Evolutionary conservation across 306 rosid species (phyloP).

Genomic region (Amphicarpaea edgeworthii): DNA sequence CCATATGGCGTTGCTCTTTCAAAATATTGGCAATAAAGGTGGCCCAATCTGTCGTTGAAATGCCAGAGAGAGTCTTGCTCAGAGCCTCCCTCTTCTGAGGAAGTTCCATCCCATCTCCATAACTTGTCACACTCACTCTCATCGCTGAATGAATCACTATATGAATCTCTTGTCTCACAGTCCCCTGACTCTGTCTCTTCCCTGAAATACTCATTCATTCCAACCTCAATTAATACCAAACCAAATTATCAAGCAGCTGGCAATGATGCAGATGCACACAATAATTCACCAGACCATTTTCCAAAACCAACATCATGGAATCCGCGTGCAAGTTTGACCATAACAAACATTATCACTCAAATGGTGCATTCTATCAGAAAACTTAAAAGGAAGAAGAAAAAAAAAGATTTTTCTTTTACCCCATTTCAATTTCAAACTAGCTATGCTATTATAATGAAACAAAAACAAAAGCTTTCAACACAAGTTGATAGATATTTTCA

Average conservation of each 20-base stretch:
- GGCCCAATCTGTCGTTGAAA: conserved; percentile 75
- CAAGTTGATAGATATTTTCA: background rate
- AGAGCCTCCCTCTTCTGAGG: conserved; percentile 87
- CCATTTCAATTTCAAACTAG: background rate
- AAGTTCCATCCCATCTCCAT: conserved; percentile 93
- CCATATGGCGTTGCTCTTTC: conserved; percentile 97
- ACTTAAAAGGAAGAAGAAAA: background rate
- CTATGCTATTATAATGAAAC: conserved; percentile 1
- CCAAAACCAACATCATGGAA: conserved; percentile 17
- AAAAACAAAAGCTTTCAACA: conserved; percentile 19
- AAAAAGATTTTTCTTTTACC: background rate
- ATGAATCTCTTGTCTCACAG: conserved; percentile 84
- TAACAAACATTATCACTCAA: conserved; percentile 32
- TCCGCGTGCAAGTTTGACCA: conserved; percentile 42
- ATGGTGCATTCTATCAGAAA: conserved; percentile 33
- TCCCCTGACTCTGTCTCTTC: conserved; percentile 83
- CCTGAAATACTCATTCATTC: conserved; percentile 49
- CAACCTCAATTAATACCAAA: background rate
- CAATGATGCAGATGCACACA: background rate
- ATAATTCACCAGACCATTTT: conserved; percentile 37
- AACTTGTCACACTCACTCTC: conserved; percentile 89
- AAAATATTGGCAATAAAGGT: conserved; percentile 78
- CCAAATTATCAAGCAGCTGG: conserved; percentile 11
- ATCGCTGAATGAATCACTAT: conserved; percentile 81
- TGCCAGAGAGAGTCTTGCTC: conserved; percentile 69